Conservation (phyloP, 164 flowering plant genomes). For the Aristolochia fimbriata region DNA sequence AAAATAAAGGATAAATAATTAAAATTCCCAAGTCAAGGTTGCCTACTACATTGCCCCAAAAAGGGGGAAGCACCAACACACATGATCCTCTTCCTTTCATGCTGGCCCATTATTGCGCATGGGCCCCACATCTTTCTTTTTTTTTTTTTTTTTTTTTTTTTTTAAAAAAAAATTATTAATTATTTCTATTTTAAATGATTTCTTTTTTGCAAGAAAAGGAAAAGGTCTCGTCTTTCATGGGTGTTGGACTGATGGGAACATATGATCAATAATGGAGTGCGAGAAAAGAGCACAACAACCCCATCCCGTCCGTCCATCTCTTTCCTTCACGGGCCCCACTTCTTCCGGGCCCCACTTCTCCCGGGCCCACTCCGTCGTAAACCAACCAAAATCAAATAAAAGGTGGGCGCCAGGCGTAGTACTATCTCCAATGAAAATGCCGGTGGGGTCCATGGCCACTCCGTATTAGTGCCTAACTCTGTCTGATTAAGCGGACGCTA, state of each 20-base stretch:
- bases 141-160: too few species aligned
- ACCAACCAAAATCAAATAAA: too few species aligned
- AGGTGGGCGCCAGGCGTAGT: neutral
- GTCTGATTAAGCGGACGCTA: too few species aligned
- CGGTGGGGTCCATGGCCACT: too few species aligned
- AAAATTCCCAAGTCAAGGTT: constrained; percentile 23
- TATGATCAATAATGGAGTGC: neutral
- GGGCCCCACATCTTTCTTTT: neutral
- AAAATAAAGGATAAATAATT: constrained; percentile 4
- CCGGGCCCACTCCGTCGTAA: too few species aligned
- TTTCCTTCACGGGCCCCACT: neutral
- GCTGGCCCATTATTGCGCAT: neutral
- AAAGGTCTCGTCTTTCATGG: constrained; percentile 10
- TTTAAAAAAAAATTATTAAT: too few species aligned
- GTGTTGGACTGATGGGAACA: constrained; percentile 28
- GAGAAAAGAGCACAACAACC: neutral
- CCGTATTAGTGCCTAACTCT: too few species aligned
- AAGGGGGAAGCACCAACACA: constrained; percentile 29
- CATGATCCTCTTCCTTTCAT: constrained; percentile 13
- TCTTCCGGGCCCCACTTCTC: neutral
- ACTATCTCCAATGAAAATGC: neutral
- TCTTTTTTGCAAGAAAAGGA: neutral
- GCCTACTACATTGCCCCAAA: constrained; percentile 19
- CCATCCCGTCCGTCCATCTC: constrained; percentile 5
- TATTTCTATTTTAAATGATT: too few species aligned